Evolutionary conservation across 148 eudicot genomes (phyloP).

Genomic region (Rhododendron kiyosumense): DNA sequence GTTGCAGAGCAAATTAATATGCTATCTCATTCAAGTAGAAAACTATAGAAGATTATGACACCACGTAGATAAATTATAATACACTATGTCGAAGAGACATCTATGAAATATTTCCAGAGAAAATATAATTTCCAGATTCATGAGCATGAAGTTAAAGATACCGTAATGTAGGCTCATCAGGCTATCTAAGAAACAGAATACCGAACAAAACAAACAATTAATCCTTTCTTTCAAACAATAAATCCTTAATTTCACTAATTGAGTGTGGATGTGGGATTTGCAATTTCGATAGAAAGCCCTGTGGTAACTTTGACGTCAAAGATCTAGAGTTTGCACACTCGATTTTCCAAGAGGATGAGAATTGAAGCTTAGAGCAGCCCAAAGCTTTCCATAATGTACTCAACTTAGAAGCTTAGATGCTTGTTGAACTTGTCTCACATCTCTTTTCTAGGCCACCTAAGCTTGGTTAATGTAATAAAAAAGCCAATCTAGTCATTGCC

Average conservation of each 20-base stretch:
- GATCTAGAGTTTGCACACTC: not conserved
- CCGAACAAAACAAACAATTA: not conserved
- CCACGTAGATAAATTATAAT: not conserved
- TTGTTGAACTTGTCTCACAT: not conserved
- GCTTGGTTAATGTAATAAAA: not conserved
- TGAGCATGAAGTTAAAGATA: not conserved
- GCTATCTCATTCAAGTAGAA: not conserved
- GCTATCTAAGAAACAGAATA: not conserved
- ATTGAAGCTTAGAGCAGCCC: not conserved
- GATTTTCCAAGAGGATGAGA: not conserved
- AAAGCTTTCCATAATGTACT: not conserved
- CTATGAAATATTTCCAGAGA: not conserved
- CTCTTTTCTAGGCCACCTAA: not conserved
- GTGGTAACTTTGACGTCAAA: not conserved
- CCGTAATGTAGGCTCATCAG: not conserved
- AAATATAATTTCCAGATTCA: not conserved
- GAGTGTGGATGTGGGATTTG: not conserved
- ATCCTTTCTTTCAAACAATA: not conserved
- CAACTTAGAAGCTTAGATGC: not conserved
- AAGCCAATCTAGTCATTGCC: not conserved
- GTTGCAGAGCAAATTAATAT: not conserved
- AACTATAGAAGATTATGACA: not conserved
- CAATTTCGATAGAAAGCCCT: not conserved
- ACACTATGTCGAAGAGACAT: not conserved
- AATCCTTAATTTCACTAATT: not conserved